Evolutionary conservation across 805 yeast genomes (phyloP).

Genomic region (Sugiyamaella boreocaroliniensis): DNA sequence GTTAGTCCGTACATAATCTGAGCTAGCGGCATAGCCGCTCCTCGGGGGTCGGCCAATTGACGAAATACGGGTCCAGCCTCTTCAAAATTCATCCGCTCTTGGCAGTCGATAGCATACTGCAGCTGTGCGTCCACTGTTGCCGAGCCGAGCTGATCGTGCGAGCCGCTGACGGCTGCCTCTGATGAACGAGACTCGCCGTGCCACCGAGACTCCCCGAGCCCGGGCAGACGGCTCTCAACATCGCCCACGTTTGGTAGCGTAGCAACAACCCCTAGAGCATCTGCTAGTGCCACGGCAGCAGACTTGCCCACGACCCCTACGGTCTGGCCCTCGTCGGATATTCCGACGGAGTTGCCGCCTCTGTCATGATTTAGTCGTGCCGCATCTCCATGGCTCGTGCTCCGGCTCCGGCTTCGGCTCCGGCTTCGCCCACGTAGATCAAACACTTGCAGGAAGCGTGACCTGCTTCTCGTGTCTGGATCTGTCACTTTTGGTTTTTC

Average conservation of each 20-base stretch:
- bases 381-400: not conserved
- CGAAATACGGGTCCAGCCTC: slow-evolving; percentile 18
- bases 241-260: too few relatives aligned
- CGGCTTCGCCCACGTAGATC: not conserved
- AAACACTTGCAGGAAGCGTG: not conserved
- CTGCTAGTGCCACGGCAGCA: slow-evolving; percentile 1
- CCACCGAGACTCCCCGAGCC: too few relatives aligned
- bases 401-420: not conserved
- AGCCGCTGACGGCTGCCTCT: too few relatives aligned
- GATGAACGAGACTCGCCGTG: too few relatives aligned
- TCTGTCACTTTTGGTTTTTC: not conserved
- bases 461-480: not conserved
- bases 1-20: slow-evolving; percentile 28
- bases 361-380: too few relatives aligned
- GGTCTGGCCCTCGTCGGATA: not conserved
- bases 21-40: slow-evolving; percentile 22
- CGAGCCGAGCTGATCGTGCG: not conserved
- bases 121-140: slow-evolving; percentile 15
- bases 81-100: slow-evolving; percentile 23
- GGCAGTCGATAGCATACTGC: slow-evolving; percentile 26
- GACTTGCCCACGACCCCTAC: not conserved
- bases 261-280: not conserved
- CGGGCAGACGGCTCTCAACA: too few relatives aligned
- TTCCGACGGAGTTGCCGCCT: not conserved
- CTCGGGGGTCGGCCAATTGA: slow-evolving; percentile 22